Evolutionary conservation across 106 monocot genomes (phyloP).

Genomic region (Alisma plantagoaquatica): DNA sequence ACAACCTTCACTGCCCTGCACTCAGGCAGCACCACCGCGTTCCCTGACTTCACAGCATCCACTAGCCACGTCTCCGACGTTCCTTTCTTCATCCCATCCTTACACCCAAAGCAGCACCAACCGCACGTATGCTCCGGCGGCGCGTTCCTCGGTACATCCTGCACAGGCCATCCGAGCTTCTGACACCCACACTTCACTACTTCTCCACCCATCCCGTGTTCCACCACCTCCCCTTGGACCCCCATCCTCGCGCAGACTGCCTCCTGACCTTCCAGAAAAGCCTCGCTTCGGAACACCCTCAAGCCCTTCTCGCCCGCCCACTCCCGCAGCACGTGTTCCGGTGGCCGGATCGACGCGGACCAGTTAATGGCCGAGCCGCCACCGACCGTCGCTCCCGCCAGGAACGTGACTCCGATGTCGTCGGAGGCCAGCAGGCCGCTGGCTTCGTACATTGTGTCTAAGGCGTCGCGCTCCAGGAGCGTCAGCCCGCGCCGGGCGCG

Average conservation of each 20-base stretch:
- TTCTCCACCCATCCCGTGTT: slow-evolving; percentile 69
- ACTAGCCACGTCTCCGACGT: slow-evolving; percentile 23
- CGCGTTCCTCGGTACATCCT: slow-evolving; percentile 41
- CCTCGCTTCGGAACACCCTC: slow-evolving; percentile 27
- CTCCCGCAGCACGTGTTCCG: slow-evolving; percentile 30
- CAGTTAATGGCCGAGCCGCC: slow-evolving; percentile 57
- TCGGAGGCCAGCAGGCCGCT: slow-evolving; percentile 22
- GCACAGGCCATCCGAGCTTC: slow-evolving; percentile 50
- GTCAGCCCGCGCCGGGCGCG: slow-evolving; percentile 59
- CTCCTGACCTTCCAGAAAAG: slow-evolving; percentile 55
- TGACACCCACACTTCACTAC: slow-evolving; percentile 64
- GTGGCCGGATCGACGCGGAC: slow-evolving; percentile 42
- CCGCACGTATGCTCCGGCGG: slow-evolving; percentile 62
- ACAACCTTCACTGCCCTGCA: slow-evolving; percentile 10
- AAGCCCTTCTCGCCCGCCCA: slow-evolving; percentile 46
- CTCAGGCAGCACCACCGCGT: slow-evolving; percentile 5
- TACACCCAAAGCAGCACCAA: slow-evolving; percentile 39
- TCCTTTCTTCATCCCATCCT: slow-evolving; percentile 15
- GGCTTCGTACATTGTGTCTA: slow-evolving; percentile 31
- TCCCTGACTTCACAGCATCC: slow-evolving; percentile 7
- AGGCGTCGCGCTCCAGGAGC: slow-evolving; percentile 24
- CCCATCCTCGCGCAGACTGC: slow-evolving; percentile 50
- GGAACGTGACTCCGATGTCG: slow-evolving; percentile 17
- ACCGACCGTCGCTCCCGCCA: slow-evolving; percentile 48
- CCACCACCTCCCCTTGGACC: slow-evolving; percentile 31